These are phyloP conservation scores for Kodamaea kakaduensis DNA, from an alignment of 805 yeast species.

Conservation along the genomic window DNA sequence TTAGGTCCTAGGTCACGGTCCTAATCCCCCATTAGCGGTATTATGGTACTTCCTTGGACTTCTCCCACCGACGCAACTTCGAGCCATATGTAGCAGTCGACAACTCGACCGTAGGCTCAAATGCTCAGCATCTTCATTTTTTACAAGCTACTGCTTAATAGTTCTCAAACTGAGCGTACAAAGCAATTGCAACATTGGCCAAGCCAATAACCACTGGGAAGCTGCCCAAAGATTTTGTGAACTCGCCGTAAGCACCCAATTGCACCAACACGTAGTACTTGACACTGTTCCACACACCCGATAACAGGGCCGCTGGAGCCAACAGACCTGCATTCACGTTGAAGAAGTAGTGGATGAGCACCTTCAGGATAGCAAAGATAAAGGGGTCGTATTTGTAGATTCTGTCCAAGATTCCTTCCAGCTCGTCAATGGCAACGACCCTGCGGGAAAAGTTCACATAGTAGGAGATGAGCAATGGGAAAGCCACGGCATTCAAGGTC, in stretches of 20 bases:
- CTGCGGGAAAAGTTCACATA: conserved; percentile 50
- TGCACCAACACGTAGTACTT: conserved; percentile 30
- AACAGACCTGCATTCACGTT: conserved; percentile 30
- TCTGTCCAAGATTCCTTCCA: conserved; percentile 30
- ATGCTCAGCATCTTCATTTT: too few relatives aligned
- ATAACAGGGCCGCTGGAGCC: conserved; percentile 22
- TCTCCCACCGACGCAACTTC: too few relatives aligned
- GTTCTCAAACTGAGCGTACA: conserved; percentile 50
- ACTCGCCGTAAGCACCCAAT: conserved; percentile 36
- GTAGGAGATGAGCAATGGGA: conserved; percentile 45
- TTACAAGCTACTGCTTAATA: conserved; percentile 24
- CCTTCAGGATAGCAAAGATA: conserved; percentile 40
- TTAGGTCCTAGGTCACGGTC: too few relatives aligned
- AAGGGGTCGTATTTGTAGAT: conserved; percentile 51
- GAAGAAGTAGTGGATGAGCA: conserved; percentile 38
- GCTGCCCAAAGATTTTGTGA: conserved; percentile 38
- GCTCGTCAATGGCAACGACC: conserved; percentile 28
- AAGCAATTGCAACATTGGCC: conserved; percentile 44
- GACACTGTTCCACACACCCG: conserved; percentile 25
- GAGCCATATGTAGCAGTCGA: too few relatives aligned
- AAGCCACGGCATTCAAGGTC: conserved; percentile 35
- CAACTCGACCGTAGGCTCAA: too few relatives aligned
- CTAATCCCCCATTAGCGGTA: too few relatives aligned
- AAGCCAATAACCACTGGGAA: conserved; percentile 45
- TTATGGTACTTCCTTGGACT: too few relatives aligned